These are phyloP conservation scores for Kluyveromyces wickerhamii DNA, from an alignment of 805 yeast genomes.

Conservation along the genomic window DNA sequence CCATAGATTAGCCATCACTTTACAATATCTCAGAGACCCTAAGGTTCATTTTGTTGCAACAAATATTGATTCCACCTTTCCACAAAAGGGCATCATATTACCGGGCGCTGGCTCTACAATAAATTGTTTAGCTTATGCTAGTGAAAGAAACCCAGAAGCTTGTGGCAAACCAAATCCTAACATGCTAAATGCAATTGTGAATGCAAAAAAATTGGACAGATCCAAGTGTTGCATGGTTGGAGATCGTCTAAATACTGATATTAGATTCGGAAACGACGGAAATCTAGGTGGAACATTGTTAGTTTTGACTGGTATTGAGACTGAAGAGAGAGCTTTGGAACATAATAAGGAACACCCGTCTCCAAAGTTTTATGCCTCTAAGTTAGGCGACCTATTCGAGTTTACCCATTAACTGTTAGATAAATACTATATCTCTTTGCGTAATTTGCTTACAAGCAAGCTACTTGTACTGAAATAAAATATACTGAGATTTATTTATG, in stretches of 20 bases:
- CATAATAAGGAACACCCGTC: slow-evolving; percentile 28
- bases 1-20: slow-evolving; percentile 68
- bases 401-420: slow-evolving; percentile 17
- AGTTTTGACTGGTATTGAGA: slow-evolving; percentile 89
- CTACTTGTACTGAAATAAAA: too few species aligned
- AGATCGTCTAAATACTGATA: slow-evolving; percentile 91
- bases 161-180: slow-evolving; percentile 89
- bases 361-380: slow-evolving; percentile 64
- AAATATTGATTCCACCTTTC: slow-evolving; percentile 91
- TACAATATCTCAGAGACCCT: slow-evolving; percentile 64
- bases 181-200: slow-evolving; percentile 85
- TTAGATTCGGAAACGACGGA: slow-evolving; percentile 82
- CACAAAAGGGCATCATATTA: slow-evolving; percentile 72
- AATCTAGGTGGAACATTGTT: slow-evolving; percentile 73
- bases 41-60: slow-evolving; percentile 78
- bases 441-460: too few species aligned
- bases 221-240: slow-evolving; percentile 82
- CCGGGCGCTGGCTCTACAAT: slow-evolving; percentile 96
- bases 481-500: too few species aligned
- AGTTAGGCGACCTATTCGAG: slow-evolving; percentile 71
- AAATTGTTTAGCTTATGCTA: slow-evolving; percentile 62
- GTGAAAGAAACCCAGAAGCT: slow-evolving; percentile 78
- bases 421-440: too few species aligned
- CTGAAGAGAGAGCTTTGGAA: slow-evolving; percentile 49
- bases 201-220: slow-evolving; percentile 49